Evolutionary conservation across 352 stramenopile genomes (phyloP).

Genomic region (Pythium aquatile): DNA sequence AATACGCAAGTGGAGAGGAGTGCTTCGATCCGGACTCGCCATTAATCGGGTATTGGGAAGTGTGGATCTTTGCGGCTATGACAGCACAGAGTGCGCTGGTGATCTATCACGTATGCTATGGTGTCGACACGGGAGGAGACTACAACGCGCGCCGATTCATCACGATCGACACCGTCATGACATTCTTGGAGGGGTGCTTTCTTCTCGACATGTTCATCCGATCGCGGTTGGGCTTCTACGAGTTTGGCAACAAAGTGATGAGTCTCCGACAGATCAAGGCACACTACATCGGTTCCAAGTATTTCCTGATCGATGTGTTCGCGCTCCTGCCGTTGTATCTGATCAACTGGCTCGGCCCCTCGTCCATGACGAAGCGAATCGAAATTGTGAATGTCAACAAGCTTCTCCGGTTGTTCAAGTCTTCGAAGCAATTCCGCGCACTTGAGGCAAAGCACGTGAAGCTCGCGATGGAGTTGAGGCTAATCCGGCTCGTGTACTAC

Average conservation of each 20-base stretch:
- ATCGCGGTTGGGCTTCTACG: conserved; percentile 53
- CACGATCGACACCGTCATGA: conserved; percentile 29
- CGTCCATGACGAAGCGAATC: background rate
- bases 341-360: conserved; percentile 38
- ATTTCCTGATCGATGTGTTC: conserved; percentile 35
- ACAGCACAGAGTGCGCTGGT: conserved; percentile 42
- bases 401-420: conserved; percentile 38
- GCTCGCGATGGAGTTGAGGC: conserved; percentile 36
- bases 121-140: conserved; percentile 10
- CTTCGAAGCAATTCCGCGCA: conserved; percentile 11
- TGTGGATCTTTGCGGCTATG: conserved; percentile 39
- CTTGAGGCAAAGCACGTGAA: conserved; percentile 48
- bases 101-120: conserved; percentile 54
- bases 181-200: conserved; percentile 47
- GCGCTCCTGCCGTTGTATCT: conserved; percentile 45
- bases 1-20: conserved; percentile 12
- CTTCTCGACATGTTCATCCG: conserved; percentile 45
- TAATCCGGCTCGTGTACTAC: conserved; percentile 49
- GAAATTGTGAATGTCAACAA: conserved; percentile 60
- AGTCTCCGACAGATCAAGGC: conserved; percentile 38
- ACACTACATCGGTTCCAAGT: conserved; percentile 37
- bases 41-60: conserved; percentile 53
- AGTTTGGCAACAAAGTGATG: conserved; percentile 72
- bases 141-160: conserved; percentile 19
- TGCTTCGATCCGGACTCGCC: conserved; percentile 50